These are phyloP conservation scores for Hymenoscyphus albidus DNA, from an alignment of 2,329 filamentous ascomycete species.

Conservation along the genomic window DNA sequence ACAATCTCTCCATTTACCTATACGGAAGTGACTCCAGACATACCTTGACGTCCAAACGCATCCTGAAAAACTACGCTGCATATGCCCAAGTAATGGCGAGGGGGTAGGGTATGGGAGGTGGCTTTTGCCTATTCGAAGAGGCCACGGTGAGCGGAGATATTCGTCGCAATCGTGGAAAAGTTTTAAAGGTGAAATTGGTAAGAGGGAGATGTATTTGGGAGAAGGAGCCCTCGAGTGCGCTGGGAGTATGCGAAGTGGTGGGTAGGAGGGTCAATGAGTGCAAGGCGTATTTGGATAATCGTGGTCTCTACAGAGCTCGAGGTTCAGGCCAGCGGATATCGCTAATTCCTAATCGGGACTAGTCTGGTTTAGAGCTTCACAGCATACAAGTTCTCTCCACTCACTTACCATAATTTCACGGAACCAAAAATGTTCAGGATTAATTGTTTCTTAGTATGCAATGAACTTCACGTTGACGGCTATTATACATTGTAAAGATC, in stretches of 20 bases:
- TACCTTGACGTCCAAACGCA: constrained; percentile 60
- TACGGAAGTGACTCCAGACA: constrained; percentile 20
- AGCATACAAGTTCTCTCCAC: background rate
- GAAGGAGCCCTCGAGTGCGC: constrained; percentile 1
- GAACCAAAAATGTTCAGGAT: background rate
- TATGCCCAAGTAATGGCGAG: constrained; percentile 19
- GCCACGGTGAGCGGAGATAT: constrained; percentile 9
- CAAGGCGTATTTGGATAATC: constrained; percentile 19
- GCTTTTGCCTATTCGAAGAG: constrained; percentile 21
- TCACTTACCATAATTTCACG: background rate
- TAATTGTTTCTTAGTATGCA: background rate
- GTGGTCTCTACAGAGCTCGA: constrained; percentile 25
- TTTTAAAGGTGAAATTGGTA: background rate
- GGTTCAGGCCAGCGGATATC: constrained; percentile 1
- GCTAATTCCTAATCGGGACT: constrained; percentile 16
- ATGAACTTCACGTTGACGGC: background rate
- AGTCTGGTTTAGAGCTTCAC: background rate
- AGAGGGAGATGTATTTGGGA: background rate
- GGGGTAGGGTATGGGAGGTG: constrained; percentile 23
- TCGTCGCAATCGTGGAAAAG: constrained; percentile 2
- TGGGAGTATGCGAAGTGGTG: background rate
- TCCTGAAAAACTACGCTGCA: constrained; percentile 35
- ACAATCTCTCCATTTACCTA: background rate
- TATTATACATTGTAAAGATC: background rate
- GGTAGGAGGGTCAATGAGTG: constrained; percentile 3